Base-by-base conservation (phyloP, 208 protist genomes). In the Phytomonas francai region DNA sequence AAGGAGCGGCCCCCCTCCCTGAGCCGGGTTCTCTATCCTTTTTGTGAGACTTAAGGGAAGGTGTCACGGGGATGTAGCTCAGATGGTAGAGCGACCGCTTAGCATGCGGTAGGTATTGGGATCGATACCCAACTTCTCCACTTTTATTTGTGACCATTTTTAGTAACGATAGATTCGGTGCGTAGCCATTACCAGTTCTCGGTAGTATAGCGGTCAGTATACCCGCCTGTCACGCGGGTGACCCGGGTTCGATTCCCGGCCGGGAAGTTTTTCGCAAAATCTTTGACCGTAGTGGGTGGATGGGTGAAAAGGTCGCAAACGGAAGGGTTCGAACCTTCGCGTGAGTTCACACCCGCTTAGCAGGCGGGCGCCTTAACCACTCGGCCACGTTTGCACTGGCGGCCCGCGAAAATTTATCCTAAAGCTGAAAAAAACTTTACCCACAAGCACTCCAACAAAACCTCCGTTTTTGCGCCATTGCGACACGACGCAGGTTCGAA, bases 41-140 rank as follows among this genome's bases (percentile, higher is more conserved):
- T n/a, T n/a, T n/a, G n/a, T n/a, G n/a, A n/a, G n/a, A n/a, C n/a
- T n/a, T n/a, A n/a, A n/a, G n/a, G n/a, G n/a, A n/a, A n/a, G n/a
- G n/a, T n/a, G n/a, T n/a, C 45, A 56, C 68, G 88, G 88, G 88
- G 83, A 88, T 94, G 88, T 94, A 94, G 88, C 85, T 91, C 85
- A 91, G 84, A 94, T 94, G 88, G 88, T 94, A 94, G 88, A 94
- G 88, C 88, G 85, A 84, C 79, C 88, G 88, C 88, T 94, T 94
- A 94, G 88, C 88, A 94, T 94, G 89, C 86, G 89, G 79, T 85
- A 92, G 86, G 85, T 94, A 92, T 92, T 92, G 89, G 86, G 86
- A 94, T 92, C 89, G 85, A 92, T 94, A 92, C 89, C 89, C 89
- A 91, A 92, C 89, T 94, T 87, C 83, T 94, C 86, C 89, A 92